Evolutionary conservation across 345 rosid species (phyloP).

Genomic region (Laguncularia racemosa): DNA sequence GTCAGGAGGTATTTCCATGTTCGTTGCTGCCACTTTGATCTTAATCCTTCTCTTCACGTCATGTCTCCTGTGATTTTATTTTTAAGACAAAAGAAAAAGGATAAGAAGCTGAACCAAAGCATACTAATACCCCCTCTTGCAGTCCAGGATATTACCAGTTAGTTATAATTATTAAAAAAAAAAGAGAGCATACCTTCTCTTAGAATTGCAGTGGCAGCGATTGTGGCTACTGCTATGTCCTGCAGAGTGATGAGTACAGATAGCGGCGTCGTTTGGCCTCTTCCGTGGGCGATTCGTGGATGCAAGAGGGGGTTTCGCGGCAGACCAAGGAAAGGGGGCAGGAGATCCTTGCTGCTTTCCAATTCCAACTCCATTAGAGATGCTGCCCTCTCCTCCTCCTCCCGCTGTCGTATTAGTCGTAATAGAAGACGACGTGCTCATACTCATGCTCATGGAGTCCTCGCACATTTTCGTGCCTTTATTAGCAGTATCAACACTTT

Average conservation of each 20-base stretch:
- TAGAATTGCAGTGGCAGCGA: slow-evolving; percentile 39
- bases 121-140: too few relatives aligned
- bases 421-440: slow-evolving; percentile 18
- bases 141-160: too few relatives aligned
- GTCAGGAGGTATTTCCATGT: slow-evolving; percentile 38
- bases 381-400: slow-evolving; percentile 33
- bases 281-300: slow-evolving; percentile 19
- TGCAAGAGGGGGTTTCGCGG: slow-evolving; percentile 33
- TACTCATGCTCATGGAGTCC: slow-evolving; percentile 8
- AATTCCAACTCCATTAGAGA: slow-evolving; percentile 23
- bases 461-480: slow-evolving; percentile 10
- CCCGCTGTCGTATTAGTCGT: too few relatives aligned
- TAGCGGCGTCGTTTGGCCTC: slow-evolving; percentile 27
- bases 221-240: slow-evolving; percentile 2
- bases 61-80: slow-evolving; percentile 16
- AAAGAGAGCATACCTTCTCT: slow-evolving; percentile 21
- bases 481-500: slow-evolving; percentile 10
- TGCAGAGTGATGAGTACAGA: slow-evolving; percentile 12
- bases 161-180: too few relatives aligned
- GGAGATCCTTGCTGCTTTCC: too few relatives aligned
- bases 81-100: too few relatives aligned
- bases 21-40: slow-evolving; percentile 28
- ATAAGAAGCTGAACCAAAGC: too few relatives aligned
- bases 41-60: slow-evolving; percentile 29
- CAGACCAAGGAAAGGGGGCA: slow-evolving; percentile 11